phyloP scores from a whole-genome alignment of 1,284 basidiomycete species.

The Rhodofomes roseus region DNA sequence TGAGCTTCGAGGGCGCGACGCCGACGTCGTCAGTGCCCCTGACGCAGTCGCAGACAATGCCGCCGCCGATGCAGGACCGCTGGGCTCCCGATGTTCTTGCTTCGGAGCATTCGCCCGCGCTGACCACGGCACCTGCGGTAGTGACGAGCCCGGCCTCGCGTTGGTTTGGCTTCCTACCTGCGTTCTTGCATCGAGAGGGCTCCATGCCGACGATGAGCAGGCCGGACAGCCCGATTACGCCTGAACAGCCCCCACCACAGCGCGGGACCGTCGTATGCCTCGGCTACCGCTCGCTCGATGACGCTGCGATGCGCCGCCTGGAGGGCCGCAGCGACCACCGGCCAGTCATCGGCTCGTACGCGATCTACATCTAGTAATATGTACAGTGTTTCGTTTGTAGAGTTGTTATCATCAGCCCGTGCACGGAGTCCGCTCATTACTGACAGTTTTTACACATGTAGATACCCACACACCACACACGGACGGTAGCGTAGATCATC shows the following conservation, averaged over 20 bases:
- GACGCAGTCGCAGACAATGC: slow-evolving; percentile 7
- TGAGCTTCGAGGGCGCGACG: neutral
- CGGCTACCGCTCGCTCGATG: slow-evolving; percentile 71
- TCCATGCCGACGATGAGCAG: slow-evolving; percentile 20
- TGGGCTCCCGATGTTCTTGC: neutral
- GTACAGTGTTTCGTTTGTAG: neutral
- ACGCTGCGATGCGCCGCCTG: slow-evolving; percentile 68
- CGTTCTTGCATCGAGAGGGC: slow-evolving; percentile 36
- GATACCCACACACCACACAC: neutral
- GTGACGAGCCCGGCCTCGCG: slow-evolving; percentile 33
- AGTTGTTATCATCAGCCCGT: neutral
- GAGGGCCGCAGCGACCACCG: slow-evolving; percentile 79
- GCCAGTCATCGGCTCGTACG: slow-evolving; percentile 75
- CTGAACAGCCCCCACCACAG: slow-evolving; percentile 20
- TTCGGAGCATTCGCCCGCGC: neutral
- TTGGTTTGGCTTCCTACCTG: slow-evolving; percentile 56
- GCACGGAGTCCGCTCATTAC: neutral
- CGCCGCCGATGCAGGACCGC: neutral
- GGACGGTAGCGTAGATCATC: neutral
- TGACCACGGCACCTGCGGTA: slow-evolving; percentile 4
- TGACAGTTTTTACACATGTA: neutral
- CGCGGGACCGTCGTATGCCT: slow-evolving; percentile 69
- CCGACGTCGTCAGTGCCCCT: slow-evolving; percentile 6
- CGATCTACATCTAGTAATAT: slow-evolving; percentile 47
- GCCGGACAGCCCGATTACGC: slow-evolving; percentile 18